Percentiles rank a stretch among this genome's conserved stretches.
Conservation (phyloP, 1,139 yeast genomes). For the Candida tunisiensis region DNA sequence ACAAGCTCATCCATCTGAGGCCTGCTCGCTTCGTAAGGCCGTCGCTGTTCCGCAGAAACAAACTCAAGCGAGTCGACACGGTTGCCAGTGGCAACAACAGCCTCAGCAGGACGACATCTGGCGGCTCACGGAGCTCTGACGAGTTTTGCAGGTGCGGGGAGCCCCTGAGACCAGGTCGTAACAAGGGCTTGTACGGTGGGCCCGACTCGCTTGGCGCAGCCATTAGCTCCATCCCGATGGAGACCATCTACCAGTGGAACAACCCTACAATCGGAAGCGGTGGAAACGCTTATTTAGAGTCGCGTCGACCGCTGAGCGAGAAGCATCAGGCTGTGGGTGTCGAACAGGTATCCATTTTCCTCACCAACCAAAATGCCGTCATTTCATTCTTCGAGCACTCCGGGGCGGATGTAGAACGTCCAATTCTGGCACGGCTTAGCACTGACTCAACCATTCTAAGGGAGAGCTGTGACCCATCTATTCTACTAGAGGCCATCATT, state of each 20-base stretch:
- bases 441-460: conserved; percentile 29
- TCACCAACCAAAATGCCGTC: conserved; percentile 27
- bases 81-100: too few species aligned
- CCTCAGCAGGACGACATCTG: too few species aligned
- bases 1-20: conserved; percentile 30
- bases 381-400: conserved; percentile 38
- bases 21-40: too few species aligned
- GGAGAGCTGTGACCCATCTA: conserved; percentile 31
- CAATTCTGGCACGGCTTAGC: conserved; percentile 28
- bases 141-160: too few species aligned
- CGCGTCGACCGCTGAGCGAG: conserved; percentile 27
- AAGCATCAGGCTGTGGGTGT: conserved; percentile 31
- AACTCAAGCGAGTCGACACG: too few species aligned
- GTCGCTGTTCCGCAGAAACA: too few species aligned
- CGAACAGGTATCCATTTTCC: conserved; percentile 34
- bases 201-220: conserved; percentile 2
- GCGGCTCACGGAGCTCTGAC: too few species aligned
- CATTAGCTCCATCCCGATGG: conserved; percentile 5
- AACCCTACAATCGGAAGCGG: conserved; percentile 14
- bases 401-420: conserved; percentile 31
- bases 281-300: conserved; percentile 19
- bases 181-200: conserved; percentile 4
- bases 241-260: conserved; percentile 22
- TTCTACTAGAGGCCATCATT: conserved; percentile 33
- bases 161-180: conserved; percentile 3